Conservation (phyloP, 2,329 filamentous ascomycete species). For the Colletotrichum truncatum region DNA sequence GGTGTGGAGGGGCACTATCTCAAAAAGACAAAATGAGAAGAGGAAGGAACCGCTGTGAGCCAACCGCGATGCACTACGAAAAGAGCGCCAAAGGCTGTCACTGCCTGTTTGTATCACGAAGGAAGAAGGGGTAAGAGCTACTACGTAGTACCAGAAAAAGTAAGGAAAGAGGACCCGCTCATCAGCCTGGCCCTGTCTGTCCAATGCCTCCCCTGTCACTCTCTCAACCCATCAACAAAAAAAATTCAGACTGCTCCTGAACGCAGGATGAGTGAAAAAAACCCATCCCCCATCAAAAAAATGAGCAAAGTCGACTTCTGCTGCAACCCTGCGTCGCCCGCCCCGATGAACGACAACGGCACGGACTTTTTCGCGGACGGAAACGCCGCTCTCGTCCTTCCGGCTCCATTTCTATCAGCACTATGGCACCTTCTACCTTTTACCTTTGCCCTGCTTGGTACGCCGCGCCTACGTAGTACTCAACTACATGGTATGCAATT, state of each 20-base stretch:
- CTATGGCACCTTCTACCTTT: not conserved
- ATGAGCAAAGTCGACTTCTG: not conserved
- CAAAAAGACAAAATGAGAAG: not conserved
- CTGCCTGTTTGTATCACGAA: not conserved
- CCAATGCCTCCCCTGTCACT: not conserved
- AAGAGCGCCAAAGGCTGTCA: not conserved
- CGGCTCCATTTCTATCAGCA: not conserved
- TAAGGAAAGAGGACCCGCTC: not conserved
- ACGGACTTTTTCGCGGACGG: constrained; percentile 8
- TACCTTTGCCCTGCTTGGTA: not conserved
- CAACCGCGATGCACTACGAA: not conserved
- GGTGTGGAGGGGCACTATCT: not conserved
- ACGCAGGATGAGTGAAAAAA: not conserved
- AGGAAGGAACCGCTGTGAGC: not conserved
- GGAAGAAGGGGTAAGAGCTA: not conserved
- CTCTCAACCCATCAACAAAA: not conserved
- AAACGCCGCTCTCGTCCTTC: constrained; percentile 7
- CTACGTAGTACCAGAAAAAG: not conserved
- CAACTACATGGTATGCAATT: no score
- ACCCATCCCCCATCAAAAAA: constrained; percentile 4
- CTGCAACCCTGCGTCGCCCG: constrained; percentile 16
- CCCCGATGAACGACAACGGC: not conserved
- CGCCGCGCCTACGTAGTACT: not conserved
- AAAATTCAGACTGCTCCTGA: not conserved
- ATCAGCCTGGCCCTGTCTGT: constrained; percentile 7